Evolutionary conservation across 495 filamentous ascomycete genomes (phyloP).

Genomic region (Talaromyces trachyspermus): DNA sequence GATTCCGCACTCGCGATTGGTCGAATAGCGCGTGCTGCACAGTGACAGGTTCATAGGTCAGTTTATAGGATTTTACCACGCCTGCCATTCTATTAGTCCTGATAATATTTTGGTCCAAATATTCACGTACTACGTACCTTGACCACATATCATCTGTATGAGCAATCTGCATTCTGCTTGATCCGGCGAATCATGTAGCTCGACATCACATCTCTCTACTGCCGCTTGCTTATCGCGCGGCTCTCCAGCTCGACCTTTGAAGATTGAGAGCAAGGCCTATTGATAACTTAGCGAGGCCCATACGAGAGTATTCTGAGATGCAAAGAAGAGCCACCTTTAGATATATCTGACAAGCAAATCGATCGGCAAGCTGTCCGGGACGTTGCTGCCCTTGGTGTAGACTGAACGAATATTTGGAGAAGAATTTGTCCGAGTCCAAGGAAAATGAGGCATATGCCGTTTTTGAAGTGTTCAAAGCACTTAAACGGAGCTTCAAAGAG

Average conservation of each 20-base stretch:
- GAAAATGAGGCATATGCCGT: slow-evolving; percentile 83
- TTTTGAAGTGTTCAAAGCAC: slow-evolving; percentile 84
- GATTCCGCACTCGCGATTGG: slow-evolving; percentile 56
- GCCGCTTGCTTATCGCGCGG: slow-evolving; percentile 63
- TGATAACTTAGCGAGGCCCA: slow-evolving; percentile 1
- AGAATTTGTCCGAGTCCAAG: slow-evolving; percentile 69
- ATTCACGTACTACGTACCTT: slow-evolving; percentile 48
- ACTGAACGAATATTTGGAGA: slow-evolving; percentile 57
- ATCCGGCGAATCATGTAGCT: slow-evolving; percentile 64
- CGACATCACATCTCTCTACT: slow-evolving; percentile 82
- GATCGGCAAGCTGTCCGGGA: slow-evolving; percentile 28
- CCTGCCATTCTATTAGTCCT: slow-evolving; percentile 36
- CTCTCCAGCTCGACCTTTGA: slow-evolving; percentile 56
- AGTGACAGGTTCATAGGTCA: slow-evolving; percentile 78
- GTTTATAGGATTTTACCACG: slow-evolving; percentile 83
- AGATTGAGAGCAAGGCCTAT: slow-evolving; percentile 67
- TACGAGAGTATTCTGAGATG: neutral
- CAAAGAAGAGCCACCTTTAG: slow-evolving; percentile 46
- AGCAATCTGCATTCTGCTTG: slow-evolving; percentile 71
- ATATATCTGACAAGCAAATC: slow-evolving; percentile 68
- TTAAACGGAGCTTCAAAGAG: slow-evolving; percentile 60
- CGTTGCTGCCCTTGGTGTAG: slow-evolving; percentile 7
- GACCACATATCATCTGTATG: slow-evolving; percentile 75
- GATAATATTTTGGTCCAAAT: neutral
- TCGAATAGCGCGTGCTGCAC: slow-evolving; percentile 87